Conservation (phyloP, 495 filamentous ascomycete genomes). For the Penicillium ucsense region DNA sequence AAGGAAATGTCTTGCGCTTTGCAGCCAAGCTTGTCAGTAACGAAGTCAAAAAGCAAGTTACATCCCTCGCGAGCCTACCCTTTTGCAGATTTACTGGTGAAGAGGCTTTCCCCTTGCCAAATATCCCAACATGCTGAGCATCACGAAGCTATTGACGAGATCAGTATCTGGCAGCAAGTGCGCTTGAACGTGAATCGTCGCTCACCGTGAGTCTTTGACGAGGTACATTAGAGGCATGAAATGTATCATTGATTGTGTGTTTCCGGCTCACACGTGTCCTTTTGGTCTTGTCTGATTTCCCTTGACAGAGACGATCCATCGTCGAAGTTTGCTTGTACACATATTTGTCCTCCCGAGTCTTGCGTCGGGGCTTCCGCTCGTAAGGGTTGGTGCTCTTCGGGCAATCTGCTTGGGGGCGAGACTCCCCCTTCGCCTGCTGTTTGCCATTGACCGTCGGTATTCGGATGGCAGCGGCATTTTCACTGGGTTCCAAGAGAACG, state of each 20-base stretch:
- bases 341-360: constrained; percentile 49
- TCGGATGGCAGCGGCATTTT: no score
- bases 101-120: constrained; percentile 61
- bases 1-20: constrained; percentile 57
- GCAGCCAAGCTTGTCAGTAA: neutral
- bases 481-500: no score
- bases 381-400: constrained; percentile 23
- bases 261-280: constrained; percentile 26
- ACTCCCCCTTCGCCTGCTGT: neutral
- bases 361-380: constrained; percentile 49
- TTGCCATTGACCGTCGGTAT: no score
- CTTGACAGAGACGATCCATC: neutral
- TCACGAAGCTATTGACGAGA: constrained; percentile 37
- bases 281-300: constrained; percentile 29
- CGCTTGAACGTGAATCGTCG: neutral
- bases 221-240: constrained; percentile 53
- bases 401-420: neutral
- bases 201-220: constrained; percentile 55
- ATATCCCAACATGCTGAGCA: constrained; percentile 47
- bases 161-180: constrained; percentile 8
- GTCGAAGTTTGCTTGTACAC: constrained; percentile 29
- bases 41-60: no score
- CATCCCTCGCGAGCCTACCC: constrained; percentile 18
- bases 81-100: constrained; percentile 41
- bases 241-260: constrained; percentile 48